Conservation (phyloP, 2,329 filamentous ascomycete genomes). For the Arthrocladium fulminans region DNA sequence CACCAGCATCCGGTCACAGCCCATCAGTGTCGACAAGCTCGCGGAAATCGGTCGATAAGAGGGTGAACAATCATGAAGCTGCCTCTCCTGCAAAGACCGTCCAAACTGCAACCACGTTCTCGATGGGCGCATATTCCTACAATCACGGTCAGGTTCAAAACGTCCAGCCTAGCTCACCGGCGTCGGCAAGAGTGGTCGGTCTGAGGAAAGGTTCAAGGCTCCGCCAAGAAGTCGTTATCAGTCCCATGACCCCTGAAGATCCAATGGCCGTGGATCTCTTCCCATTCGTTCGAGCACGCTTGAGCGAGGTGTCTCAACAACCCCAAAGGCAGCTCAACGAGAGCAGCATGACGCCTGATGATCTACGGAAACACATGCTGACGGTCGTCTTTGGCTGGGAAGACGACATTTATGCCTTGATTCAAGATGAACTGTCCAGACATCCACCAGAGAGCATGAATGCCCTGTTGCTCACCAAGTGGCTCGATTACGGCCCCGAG, state of each 20-base stretch:
- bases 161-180: conserved; percentile 37
- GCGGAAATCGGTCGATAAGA: conserved; percentile 42
- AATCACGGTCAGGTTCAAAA: conserved; percentile 16
- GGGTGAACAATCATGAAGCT: conserved; percentile 28
- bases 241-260: conserved; percentile 70
- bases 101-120: conserved; percentile 39
- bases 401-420: conserved; percentile 67
- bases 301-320: conserved; percentile 76
- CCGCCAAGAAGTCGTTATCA: conserved; percentile 69
- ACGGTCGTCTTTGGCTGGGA: conserved; percentile 93
- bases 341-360: conserved; percentile 57
- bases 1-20: conserved; percentile 54
- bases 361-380: conserved; percentile 83
- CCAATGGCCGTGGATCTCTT: conserved; percentile 69
- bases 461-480: conserved; percentile 77
- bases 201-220: conserved; percentile 54
- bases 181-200: conserved; percentile 35
- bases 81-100: conserved; percentile 35
- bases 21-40: conserved; percentile 56
- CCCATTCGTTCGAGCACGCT: conserved; percentile 69
- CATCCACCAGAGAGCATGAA: conserved; percentile 66
- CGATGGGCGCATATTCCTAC: conserved; percentile 24
- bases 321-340: conserved; percentile 53
- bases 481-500: conserved; percentile 81
- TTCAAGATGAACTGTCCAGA: conserved; percentile 69